Conservation (phyloP, 192 early-diverging fungal genomes). For the Coemansia sp. region DNA sequence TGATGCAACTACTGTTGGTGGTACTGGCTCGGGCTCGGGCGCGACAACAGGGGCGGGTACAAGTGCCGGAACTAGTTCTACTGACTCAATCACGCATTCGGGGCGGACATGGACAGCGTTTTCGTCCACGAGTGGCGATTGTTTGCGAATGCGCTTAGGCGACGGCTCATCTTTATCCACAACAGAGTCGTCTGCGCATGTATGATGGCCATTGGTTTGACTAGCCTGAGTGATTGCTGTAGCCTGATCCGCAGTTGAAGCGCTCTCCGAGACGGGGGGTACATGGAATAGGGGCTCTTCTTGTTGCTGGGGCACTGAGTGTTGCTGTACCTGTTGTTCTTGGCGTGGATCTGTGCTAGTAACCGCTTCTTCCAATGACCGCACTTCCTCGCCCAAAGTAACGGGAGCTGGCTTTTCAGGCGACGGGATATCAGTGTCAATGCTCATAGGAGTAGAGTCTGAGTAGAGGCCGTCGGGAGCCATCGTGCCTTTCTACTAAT, state of each 20-base stretch:
- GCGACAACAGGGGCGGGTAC: background rate
- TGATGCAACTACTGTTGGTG: background rate
- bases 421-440: slow-evolving; percentile 19
- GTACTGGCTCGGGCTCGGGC: background rate
- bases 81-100: background rate
- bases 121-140: slow-evolving; percentile 1
- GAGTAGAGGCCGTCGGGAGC: slow-evolving; percentile 28
- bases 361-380: background rate
- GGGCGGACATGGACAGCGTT: background rate
- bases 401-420: slow-evolving; percentile 34
- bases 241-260: background rate
- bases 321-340: background rate
- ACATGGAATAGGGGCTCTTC: background rate
- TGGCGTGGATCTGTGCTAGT: background rate
- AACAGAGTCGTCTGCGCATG: background rate
- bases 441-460: slow-evolving; percentile 16
- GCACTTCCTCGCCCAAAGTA: slow-evolving; percentile 5
- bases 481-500: slow-evolving; percentile 12
- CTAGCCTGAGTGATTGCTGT: background rate
- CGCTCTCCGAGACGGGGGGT: background rate
- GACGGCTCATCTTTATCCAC: slow-evolving; percentile 14
- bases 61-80: background rate
- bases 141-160: slow-evolving; percentile 40
- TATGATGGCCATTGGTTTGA: slow-evolving; percentile 13
- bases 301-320: background rate